phyloP scores from a whole-genome alignment of 345 rosid species.

The Cardamine resedifolia region DNA sequence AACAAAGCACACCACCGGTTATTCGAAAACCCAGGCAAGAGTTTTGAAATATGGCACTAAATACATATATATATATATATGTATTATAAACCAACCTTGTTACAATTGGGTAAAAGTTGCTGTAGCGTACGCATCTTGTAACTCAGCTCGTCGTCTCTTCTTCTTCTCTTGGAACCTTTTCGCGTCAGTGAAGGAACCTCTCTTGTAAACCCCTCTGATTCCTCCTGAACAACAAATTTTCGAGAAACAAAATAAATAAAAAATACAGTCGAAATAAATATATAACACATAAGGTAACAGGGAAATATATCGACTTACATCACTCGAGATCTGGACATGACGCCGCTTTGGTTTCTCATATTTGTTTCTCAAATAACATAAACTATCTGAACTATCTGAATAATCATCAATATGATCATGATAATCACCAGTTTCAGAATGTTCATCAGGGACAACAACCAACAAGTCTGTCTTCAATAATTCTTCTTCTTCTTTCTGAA shows the following conservation, averaged over 20 bases:
- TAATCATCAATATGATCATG: background rate
- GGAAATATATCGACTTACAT: constrained; percentile 22
- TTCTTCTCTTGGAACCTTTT: constrained; percentile 38
- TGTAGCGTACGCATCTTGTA: constrained; percentile 64
- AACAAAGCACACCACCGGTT: background rate
- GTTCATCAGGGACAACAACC: constrained; percentile 52
- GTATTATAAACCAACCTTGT: constrained; percentile 46
- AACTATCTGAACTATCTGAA: constrained; percentile 18
- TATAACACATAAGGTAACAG: background rate
- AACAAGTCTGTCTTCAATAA: background rate
- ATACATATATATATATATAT: background rate
- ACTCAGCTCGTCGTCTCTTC: constrained; percentile 61
- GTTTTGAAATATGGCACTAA: background rate
- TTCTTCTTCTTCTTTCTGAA: constrained; percentile 16
- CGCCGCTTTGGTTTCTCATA: constrained; percentile 9
- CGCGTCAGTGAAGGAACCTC: constrained; percentile 30
- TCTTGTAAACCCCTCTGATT: constrained; percentile 34
- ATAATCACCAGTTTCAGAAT: constrained; percentile 53
- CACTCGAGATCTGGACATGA: constrained; percentile 10
- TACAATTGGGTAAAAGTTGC: constrained; percentile 67
- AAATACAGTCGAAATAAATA: background rate
- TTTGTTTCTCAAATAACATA: constrained; percentile 26
- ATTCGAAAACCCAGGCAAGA: background rate
- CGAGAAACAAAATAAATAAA: background rate
- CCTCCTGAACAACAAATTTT: constrained; percentile 14